Conservation (phyloP, 805 yeast genomes). For the Sugiyamaella valdiviana region DNA sequence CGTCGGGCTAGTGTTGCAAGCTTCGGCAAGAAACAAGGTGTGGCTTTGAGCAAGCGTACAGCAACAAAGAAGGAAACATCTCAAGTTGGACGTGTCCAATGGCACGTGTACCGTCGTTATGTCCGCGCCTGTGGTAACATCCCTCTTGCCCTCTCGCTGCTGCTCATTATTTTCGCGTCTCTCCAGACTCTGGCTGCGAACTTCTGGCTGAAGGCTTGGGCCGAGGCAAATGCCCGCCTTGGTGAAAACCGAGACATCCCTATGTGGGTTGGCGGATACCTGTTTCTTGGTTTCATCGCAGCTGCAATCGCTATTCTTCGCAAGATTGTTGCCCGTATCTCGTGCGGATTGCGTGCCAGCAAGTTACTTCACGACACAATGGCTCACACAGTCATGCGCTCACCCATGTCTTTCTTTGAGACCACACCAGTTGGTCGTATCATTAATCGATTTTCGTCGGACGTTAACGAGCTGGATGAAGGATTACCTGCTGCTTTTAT, state of each 20-base stretch:
- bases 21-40: background rate
- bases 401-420: slow-evolving; percentile 93
- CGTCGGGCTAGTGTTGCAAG: slow-evolving; percentile 17
- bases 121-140: slow-evolving; percentile 68
- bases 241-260: slow-evolving; percentile 62
- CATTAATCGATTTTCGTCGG: slow-evolving; percentile 83
- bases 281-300: slow-evolving; percentile 48
- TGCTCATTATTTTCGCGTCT: slow-evolving; percentile 40
- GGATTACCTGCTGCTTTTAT: slow-evolving; percentile 38
- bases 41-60: slow-evolving; percentile 7
- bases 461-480: slow-evolving; percentile 83
- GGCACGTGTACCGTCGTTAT: slow-evolving; percentile 66
- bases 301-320: slow-evolving; percentile 49
- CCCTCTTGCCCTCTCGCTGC: slow-evolving; percentile 33
- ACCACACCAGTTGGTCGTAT: slow-evolving; percentile 93
- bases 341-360: slow-evolving; percentile 23
- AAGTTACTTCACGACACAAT: slow-evolving; percentile 56
- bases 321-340: slow-evolving; percentile 53
- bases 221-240: slow-evolving; percentile 60
- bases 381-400: slow-evolving; percentile 67
- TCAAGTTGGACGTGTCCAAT: slow-evolving; percentile 80
- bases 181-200: slow-evolving; percentile 55
- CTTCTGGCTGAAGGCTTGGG: slow-evolving; percentile 87
- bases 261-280: slow-evolving; percentile 62
- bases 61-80: slow-evolving; percentile 44